phyloP scores from a whole-genome alignment of 768 basidiomycete genomes.

The Tricholoma sp. region DNA sequence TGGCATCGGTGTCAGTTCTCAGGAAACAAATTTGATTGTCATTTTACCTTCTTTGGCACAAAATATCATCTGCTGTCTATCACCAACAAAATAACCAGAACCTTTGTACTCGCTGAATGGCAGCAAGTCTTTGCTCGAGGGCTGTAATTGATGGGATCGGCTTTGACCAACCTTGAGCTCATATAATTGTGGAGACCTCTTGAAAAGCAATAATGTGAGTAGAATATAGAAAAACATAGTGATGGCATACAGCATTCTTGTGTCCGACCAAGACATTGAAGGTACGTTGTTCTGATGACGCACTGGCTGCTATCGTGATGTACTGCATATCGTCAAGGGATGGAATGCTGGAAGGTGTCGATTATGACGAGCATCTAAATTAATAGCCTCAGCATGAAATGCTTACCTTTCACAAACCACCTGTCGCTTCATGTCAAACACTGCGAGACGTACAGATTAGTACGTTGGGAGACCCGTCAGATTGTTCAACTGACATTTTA shows the following conservation, averaged over 20 bases:
- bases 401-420: not conserved
- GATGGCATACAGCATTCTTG: not conserved
- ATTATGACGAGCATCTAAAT: too few species aligned
- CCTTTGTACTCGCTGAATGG: not conserved
- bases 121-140: not conserved
- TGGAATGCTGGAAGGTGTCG: too few species aligned
- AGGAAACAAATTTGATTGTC: not conserved
- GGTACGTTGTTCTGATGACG: not conserved
- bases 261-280: conserved; percentile 4
- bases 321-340: conserved; percentile 4
- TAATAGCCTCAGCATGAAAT: not conserved
- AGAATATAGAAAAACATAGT: not conserved
- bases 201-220: not conserved
- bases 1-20: not conserved
- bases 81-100: conserved; percentile 1
- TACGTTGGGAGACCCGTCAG: not conserved
- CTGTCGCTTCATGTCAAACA: not conserved
- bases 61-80: conserved; percentile 1
- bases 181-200: conserved; percentile 1
- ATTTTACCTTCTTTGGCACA: not conserved
- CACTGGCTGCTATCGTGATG: not conserved
- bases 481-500: not conserved
- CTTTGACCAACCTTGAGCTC: not conserved
- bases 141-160: not conserved
- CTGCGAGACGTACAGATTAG: not conserved